Base-by-base conservation (phyloP, 106 monocot genomes). In the Vanilla planifolia region DNA sequence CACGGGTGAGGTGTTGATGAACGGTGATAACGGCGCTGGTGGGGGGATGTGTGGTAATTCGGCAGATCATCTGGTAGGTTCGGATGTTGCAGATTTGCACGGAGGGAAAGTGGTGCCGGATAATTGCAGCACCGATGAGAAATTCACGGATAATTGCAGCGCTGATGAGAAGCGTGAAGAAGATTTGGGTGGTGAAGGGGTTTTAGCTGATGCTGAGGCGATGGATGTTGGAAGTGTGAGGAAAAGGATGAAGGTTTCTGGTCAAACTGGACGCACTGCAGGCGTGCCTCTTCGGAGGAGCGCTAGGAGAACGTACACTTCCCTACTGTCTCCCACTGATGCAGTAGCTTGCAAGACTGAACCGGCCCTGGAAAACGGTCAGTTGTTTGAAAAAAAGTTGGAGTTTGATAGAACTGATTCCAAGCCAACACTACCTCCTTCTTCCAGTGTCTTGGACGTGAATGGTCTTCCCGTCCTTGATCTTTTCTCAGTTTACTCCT, bases 401-500 rank as follows among this genome's bases (percentile, higher is more conserved):
- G 68, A 47, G 3, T 29, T 39, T 10, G 21, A 27, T 66, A 2
- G 29, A 20, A 37, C 67, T 37, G 66, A 63, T 35, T 34, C 52
- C 21, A 79, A 77, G 61, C 56, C 66, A 1, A 55, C 62, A 28
- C 65, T 98, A 48, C 98, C 98, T 5, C 84, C 88, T n/a, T 85
- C 87, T 55, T 98, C 98, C 0, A 80, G 17, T 47, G 64, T 73
- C 62, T 44, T 82, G 57, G 74, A 98, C 67, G 37, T 85, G 41
- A 77, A 88, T 22, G 88, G 77, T 21, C 79, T 98, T 27, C 55
- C 77, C 23, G 75, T 79, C 21, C 76, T 88, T 46, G 88, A 98
- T 71, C 28, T 98, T 21, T 98, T 98, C 63, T 77, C 84, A 15
- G 88, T 98, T 60, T 98, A 98, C 56, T 33, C 92, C 29, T 88